Base-by-base conservation (phyloP, 805 yeast genomes). In the Debaryomyces tyrocola region DNA sequence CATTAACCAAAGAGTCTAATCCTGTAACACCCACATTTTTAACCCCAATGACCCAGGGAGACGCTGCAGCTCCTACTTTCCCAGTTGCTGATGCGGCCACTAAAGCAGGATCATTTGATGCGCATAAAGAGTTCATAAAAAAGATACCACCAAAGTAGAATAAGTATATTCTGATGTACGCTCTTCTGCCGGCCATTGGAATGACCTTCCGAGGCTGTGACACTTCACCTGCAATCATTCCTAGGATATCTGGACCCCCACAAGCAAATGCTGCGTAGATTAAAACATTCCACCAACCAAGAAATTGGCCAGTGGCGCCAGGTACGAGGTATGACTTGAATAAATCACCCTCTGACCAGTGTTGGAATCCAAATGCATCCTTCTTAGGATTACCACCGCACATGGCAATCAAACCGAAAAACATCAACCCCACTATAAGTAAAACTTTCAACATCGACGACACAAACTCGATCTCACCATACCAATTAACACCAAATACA, bases 31-130 rank as follows among this genome's bases (percentile, higher is more conserved):
- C 64, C n/a, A 89, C 87, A 54, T 77, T 78, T 51, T 78, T 77
- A 58, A 88, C 83, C 40, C 95, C 96, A 58, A 87, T 83, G 44
- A 87, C 91, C 58, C 87, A 88, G 33, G 96, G 96, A 12, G 94
- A 85, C 17, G 92, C 90, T 33, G 84, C 77, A 2, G 91, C 90
- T 36, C 40, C 41, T 3, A 40, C 41, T 3, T 40, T 44, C 33
- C 75, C 69, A 37, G 73, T 72, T 43, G 80, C 75, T 14, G 81
- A 75, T 11, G 83, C 83, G 44, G 64, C 58, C 54, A 78, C 65
- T 50, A 85, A 71, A 39, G 64, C 53, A 33, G 77, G 74, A 59
- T 82, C 83, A 51, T 72, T 73, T 48, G 79, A 78, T 33, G 87
- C 77, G 46, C 85, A 91, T 61, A 82, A 74, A 80, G 84, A 74